A percentile compares a stretch with the other conserved stretches of the same genome.
These are phyloP conservation scores for Tylopilus sp. DNA, from an alignment of 768 basidiomycete genomes.

Conservation along the genomic window DNA sequence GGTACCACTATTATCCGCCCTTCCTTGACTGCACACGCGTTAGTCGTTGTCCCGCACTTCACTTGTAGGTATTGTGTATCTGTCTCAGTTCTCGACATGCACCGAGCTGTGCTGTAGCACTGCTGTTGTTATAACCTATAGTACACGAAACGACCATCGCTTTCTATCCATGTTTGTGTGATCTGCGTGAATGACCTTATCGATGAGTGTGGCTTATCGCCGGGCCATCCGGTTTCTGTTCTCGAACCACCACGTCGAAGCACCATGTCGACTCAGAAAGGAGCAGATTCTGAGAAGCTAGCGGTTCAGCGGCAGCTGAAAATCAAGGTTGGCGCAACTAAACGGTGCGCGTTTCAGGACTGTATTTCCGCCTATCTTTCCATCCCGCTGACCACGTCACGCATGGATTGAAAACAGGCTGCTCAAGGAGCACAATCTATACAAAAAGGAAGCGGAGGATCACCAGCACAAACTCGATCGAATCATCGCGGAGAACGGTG, in stretches of 20 bases:
- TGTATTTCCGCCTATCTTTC: constrained; percentile 16
- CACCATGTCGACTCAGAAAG: constrained; percentile 16
- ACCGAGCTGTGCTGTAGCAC: constrained; percentile 32
- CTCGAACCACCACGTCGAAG: constrained; percentile 9
- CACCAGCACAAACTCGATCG: constrained; percentile 59
- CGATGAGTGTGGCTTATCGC: constrained; percentile 4
- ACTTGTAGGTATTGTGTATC: constrained; percentile 33
- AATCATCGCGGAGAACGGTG: constrained; percentile 54
- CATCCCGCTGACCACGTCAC: constrained; percentile 11
- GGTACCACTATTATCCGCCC: constrained; percentile 19
- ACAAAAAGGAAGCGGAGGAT: constrained; percentile 62
- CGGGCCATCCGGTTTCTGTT: background rate
- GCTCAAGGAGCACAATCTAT: constrained; percentile 63
- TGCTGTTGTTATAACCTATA: constrained; percentile 25
- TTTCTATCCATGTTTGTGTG: background rate
- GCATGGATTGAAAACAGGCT: constrained; percentile 41
- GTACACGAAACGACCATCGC: constrained; percentile 24
- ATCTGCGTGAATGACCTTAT: constrained; percentile 6
- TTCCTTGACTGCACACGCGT: constrained; percentile 23
- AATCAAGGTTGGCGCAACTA: constrained; percentile 68
- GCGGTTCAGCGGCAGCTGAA: constrained; percentile 63
- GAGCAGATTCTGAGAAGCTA: constrained; percentile 17
- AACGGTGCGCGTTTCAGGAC: constrained; percentile 46
- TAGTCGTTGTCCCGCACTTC: constrained; percentile 22
- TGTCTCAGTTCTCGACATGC: constrained; percentile 27